Evolutionary conservation across 192 early-diverging fungal species (phyloP).

Genomic region (Diversispora epigaea): DNA sequence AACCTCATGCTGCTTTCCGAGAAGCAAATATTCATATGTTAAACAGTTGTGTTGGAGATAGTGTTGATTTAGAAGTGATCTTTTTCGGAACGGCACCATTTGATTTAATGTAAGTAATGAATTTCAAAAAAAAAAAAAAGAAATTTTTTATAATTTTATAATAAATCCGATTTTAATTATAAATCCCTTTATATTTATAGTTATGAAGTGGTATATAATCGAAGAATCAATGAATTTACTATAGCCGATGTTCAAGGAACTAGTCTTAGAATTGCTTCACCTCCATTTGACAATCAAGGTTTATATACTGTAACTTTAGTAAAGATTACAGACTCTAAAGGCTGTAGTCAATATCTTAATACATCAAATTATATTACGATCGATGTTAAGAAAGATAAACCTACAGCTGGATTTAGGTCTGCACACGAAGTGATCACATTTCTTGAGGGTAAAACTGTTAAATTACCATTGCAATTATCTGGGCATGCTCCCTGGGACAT

Average conservation of each 20-base stretch:
- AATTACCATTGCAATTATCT: conserved; percentile 45
- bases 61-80: conserved; percentile 37
- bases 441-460: conserved; percentile 35
- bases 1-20: conserved; percentile 43
- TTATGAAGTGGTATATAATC: conserved; percentile 36
- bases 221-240: conserved; percentile 27
- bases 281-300: conserved; percentile 39
- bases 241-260: conserved; percentile 28
- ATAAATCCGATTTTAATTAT: background rate
- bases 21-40: background rate
- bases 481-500: conserved; percentile 47
- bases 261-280: conserved; percentile 35
- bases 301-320: conserved; percentile 42
- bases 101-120: conserved; percentile 34
- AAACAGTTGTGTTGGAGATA: conserved; percentile 44
- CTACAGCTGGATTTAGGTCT: conserved; percentile 43
- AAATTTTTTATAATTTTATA: background rate
- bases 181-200: background rate
- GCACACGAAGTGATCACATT: conserved; percentile 24
- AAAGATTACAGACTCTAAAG: conserved; percentile 42
- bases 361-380: conserved; percentile 39
- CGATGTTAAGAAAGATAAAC: conserved; percentile 46
- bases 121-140: background rate
- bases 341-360: conserved; percentile 41
- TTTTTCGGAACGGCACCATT: conserved; percentile 42